Conservation (phyloP, 1,284 basidiomycete genomes). For the Austroboletus novae-zelandiae region DNA sequence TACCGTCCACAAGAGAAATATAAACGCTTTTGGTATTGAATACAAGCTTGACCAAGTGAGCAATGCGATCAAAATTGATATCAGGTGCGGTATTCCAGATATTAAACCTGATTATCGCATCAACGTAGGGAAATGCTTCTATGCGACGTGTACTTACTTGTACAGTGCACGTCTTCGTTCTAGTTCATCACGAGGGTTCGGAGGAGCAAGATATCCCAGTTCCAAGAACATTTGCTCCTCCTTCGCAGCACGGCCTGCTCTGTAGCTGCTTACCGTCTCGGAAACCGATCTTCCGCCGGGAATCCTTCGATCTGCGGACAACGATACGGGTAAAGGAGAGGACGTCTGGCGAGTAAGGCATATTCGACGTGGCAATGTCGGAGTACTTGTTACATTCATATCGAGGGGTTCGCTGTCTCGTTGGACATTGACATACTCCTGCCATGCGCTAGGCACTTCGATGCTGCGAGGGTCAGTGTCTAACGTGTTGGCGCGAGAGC, state of each 20-base stretch:
- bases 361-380: conserved; percentile 48
- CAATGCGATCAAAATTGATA: conserved; percentile 90
- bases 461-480: conserved; percentile 15
- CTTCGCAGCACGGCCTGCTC: conserved; percentile 49
- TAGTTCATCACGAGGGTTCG: conserved; percentile 77
- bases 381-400: conserved; percentile 31
- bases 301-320: conserved; percentile 38
- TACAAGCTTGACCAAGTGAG: conserved; percentile 86
- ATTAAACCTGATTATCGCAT: conserved; percentile 63
- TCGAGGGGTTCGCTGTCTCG: conserved; percentile 28
- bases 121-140: conserved; percentile 1
- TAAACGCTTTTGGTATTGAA: conserved; percentile 87
- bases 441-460: conserved; percentile 25
- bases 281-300: conserved; percentile 40
- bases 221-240: conserved; percentile 62
- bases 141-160: conserved; percentile 47
- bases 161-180: conserved; percentile 79
- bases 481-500: conserved; percentile 24
- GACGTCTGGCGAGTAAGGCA: conserved; percentile 60
- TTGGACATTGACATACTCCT: conserved; percentile 24
- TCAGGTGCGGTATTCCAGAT: conserved; percentile 84
- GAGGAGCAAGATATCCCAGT: conserved; percentile 74
- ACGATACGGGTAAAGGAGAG: conserved; percentile 51
- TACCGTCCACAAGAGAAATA: conserved; percentile 80
- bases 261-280: conserved; percentile 33